Base-by-base conservation (phyloP, 2,329 filamentous ascomycete genomes). In the Xylariaceae sp. region DNA sequence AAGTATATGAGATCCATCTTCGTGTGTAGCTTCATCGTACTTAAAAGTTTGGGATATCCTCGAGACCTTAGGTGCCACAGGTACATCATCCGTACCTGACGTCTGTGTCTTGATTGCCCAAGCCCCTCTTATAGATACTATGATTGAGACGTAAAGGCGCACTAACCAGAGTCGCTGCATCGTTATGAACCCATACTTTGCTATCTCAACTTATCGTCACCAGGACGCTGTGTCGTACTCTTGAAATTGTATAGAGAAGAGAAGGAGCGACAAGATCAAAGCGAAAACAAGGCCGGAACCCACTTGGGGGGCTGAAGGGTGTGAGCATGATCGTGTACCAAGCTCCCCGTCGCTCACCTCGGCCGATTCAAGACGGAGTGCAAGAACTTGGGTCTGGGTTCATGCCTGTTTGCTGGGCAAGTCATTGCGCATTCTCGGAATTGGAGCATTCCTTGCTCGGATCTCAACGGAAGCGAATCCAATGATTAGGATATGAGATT, bases 101-200 rank as follows among this genome's bases (percentile, higher is more conserved):
- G 45, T 49, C 47, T 48, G 56, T 40, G 12, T 23, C 47, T 38
- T 54, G 37, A n/a, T n/a, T 45, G 52, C 54, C 48, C 50, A 54
- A 42, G 52, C 52, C 49, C 52, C 55, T 48, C 52, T 55, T 56
- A 58, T 58, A 52, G 53, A 56, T 55, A 56, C 58, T 58, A 56
- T 56, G 55, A 58, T 55, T 43, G 61, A 50, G 41, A 62, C 48
- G 49, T 36, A 55, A 48, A 42, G 59, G 54, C 50, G 52, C 53
- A 62, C 55, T 50, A 64, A 54, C 58, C 59, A 47, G 60, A 56
- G 61, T 57, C 55, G 55, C 51, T 54, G 49, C 61, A 63, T 64
- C 41, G 42, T 58, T 61, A 59, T 53, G 42, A 44, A 50, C 47
- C 59, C 61, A 64, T 61, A 52, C 43, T 49, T 48, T 50, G 43